Conservation (phyloP, 371 early-diverging fungal genomes). For the Mucor indicus region DNA sequence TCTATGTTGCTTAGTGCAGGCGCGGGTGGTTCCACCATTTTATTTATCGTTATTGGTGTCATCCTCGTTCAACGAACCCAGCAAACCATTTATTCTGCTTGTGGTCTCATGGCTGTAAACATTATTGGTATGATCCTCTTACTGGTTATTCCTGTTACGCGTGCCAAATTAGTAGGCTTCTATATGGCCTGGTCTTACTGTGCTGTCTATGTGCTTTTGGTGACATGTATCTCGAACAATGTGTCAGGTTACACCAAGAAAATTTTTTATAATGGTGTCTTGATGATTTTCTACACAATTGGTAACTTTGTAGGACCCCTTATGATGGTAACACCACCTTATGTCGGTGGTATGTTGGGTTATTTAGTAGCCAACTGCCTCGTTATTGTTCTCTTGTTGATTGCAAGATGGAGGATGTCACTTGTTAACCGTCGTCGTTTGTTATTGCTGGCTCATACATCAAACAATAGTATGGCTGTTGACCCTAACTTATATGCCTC, state of each 20-base stretch:
- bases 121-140: constrained; percentile 23
- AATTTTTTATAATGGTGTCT: constrained; percentile 22
- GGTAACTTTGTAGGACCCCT: constrained; percentile 36
- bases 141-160: constrained; percentile 15
- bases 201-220: constrained; percentile 17
- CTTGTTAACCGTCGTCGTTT: constrained; percentile 21
- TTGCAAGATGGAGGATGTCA: constrained; percentile 24
- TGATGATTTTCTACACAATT: constrained; percentile 28
- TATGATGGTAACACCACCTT: constrained; percentile 25
- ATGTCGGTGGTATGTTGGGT: constrained; percentile 24
- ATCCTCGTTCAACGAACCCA: constrained; percentile 3
- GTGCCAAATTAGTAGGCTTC: constrained; percentile 19
- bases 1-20: constrained; percentile 18
- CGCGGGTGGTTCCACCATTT: constrained; percentile 12
- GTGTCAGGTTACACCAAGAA: constrained; percentile 32
- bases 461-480: constrained; percentile 4
- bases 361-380: constrained; percentile 21
- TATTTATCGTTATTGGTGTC: constrained; percentile 9
- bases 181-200: constrained; percentile 23
- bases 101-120: constrained; percentile 10
- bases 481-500: constrained; percentile 15
- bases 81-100: constrained; percentile 19
- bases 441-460: constrained; percentile 15
- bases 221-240: constrained; percentile 24
- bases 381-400: constrained; percentile 12